Evolutionary conservation across 768 basidiomycete genomes (phyloP), one percentile per base, ranked within the genome.

Genomic region (Chlorophyllum brunneum): DNA sequence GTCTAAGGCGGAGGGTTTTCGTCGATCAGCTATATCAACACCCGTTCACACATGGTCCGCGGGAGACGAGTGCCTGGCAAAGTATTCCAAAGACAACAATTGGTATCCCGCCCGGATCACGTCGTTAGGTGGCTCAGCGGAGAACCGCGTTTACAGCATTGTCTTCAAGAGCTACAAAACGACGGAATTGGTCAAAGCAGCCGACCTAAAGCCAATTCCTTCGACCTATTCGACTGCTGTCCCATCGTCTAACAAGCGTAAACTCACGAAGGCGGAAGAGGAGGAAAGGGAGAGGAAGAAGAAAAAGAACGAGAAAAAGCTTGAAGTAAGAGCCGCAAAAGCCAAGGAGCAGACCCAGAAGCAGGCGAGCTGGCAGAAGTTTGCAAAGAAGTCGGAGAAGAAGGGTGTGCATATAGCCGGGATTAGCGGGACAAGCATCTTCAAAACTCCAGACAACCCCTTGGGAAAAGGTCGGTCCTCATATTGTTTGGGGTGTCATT

Each of bases 301-400:
- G 79, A 93, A 93, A 76, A 92, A 92, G 75, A 94, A 92, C 62
- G 92, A 94, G 76, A 93, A 93, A 76, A 94, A 94, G 69, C 58
- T 91, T 36, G 92, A 94, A 73, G 79, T 73, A 15, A 83, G 79
- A 61, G 91, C 90, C 30, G 79, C 82, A 7, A 95, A 95, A 69
- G 88, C 91, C 8, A 91, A 92, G 67, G 92, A 95, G 64, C 92
- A 95, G 71, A 76, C 71, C 27, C 75, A 74, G 56, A 92, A 92
- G 70, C 91, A 94, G 70, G 81, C 81, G 54, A 84, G 83, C 39
- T 95, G 92, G 92, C 91, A 94, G 72, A 91, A 91, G 72, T 95
- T 95, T 73, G 85, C 92, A 18, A 95, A 94, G 75, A 95, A 95
- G 72, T 82, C 85, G 24, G 89, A 92, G 68, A 92, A 87, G 78